Percentiles rank a stretch among this genome's conserved stretches.
These are phyloP conservation scores for Hymenoscyphus fructigenus DNA, from an alignment of 2,329 filamentous ascomycete genomes.

Conservation along the genomic window DNA sequence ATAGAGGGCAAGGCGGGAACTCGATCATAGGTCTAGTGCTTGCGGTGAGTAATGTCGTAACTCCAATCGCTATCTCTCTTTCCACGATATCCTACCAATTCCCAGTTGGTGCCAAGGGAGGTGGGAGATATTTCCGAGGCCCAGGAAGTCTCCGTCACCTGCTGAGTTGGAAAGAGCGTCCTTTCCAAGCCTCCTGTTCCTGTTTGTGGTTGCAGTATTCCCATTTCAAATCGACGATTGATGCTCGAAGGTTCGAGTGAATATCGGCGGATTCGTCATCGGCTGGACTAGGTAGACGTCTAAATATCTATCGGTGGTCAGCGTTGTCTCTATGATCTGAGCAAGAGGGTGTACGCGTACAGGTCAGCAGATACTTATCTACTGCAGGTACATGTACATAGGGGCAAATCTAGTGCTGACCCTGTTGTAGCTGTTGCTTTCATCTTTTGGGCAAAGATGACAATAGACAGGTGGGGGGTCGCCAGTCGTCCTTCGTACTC, in stretches of 20 bases:
- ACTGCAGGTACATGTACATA: constrained; percentile 1
- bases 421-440: neutral
- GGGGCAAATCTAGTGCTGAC: neutral
- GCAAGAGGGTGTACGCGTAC: neutral
- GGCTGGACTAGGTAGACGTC: neutral
- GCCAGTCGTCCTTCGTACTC: neutral
- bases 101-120: too few species aligned
- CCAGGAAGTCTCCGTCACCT: neutral
- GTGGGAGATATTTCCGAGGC: neutral
- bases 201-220: neutral
- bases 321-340: neutral
- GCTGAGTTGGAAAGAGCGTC: neutral
- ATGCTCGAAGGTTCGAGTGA: neutral
- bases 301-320: neutral
- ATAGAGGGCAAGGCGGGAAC: neutral
- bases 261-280: neutral
- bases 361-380: neutral
- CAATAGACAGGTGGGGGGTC: too few species aligned
- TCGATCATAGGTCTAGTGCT: neutral
- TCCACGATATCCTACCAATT: neutral
- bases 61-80: neutral
- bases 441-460: too few species aligned
- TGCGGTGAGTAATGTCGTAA: neutral
- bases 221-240: neutral
- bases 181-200: neutral